phyloP scores from a whole-genome alignment of 23 red algal species.

The Rhodosorus marinus region DNA sequence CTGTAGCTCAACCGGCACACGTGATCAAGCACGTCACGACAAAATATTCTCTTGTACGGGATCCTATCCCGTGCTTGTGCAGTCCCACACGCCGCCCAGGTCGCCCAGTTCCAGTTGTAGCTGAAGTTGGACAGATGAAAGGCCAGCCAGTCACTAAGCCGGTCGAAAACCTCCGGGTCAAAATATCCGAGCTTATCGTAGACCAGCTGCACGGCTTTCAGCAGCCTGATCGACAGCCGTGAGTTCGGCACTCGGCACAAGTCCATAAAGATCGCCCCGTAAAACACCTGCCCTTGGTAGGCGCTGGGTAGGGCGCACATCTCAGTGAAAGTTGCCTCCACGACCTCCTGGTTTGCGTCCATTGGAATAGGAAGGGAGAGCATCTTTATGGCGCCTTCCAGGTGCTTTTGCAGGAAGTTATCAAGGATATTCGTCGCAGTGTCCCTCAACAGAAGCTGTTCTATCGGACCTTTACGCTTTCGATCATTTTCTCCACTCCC shows the following conservation, averaged over 20 bases:
- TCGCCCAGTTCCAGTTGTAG: slow-evolving; percentile 88
- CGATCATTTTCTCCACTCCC: not conserved
- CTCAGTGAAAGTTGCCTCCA: slow-evolving; percentile 48
- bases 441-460: slow-evolving; percentile 5
- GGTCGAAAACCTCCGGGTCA: slow-evolving; percentile 68
- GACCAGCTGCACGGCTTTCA: slow-evolving; percentile 64
- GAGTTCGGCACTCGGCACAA: slow-evolving; percentile 71
- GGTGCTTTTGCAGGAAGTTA: slow-evolving; percentile 35
- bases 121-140: slow-evolving; percentile 89
- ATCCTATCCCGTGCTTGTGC: slow-evolving; percentile 41
- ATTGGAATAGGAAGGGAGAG: slow-evolving; percentile 27
- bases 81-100: slow-evolving; percentile 58
- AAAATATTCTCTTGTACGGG: slow-evolving; percentile 41
- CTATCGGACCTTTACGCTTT: not conserved
- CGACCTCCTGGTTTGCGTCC: slow-evolving; percentile 23
- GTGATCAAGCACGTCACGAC: slow-evolving; percentile 46
- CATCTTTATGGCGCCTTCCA: slow-evolving; percentile 18
- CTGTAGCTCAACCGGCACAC: slow-evolving; percentile 53
- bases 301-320: slow-evolving; percentile 41
- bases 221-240: slow-evolving; percentile 44
- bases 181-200: slow-evolving; percentile 29
- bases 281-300: slow-evolving; percentile 40
- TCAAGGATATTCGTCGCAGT: slow-evolving; percentile 40
- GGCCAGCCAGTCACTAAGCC: slow-evolving; percentile 79
- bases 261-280: slow-evolving; percentile 70